A percentile compares a stretch with the other conserved stretches of the same genome.
phyloP scores from a whole-genome alignment of 228 moss, liverwort and hornwort species.

The Sphagnum fallax region DNA sequence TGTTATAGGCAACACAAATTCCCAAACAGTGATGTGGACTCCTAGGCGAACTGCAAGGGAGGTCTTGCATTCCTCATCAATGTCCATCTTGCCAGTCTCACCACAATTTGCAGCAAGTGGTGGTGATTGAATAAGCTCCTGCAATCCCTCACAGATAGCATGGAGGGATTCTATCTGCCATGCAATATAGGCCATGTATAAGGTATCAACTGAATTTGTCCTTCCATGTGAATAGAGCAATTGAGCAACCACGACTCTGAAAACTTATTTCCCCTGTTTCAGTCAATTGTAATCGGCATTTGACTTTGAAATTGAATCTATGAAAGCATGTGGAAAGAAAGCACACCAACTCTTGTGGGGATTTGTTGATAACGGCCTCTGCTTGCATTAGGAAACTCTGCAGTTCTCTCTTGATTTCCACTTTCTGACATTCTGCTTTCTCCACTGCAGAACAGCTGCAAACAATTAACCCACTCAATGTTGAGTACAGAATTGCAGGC shows the following conservation, averaged over 20 bases:
- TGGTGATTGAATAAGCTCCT: slow-evolving; percentile 64
- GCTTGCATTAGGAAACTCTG: slow-evolving; percentile 43
- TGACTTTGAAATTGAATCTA: too few relatives aligned
- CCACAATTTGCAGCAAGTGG: slow-evolving; percentile 42
- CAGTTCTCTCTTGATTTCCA: slow-evolving; percentile 59
- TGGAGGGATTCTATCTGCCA: slow-evolving; percentile 62
- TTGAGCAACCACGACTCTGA: not conserved
- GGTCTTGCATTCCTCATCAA: slow-evolving; percentile 65
- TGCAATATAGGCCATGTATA: not conserved
- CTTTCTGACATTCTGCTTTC: slow-evolving; percentile 47
- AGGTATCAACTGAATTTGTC: too few relatives aligned
- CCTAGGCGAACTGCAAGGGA: slow-evolving; percentile 60
- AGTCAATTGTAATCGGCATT: too few relatives aligned
- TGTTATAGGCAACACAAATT: slow-evolving; percentile 66
- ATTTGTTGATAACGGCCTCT: slow-evolving; percentile 33
- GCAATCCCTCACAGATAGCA: slow-evolving; percentile 52
- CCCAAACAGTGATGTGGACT: slow-evolving; percentile 78
- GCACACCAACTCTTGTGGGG: slow-evolving; percentile 53
- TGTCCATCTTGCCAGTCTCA: slow-evolving; percentile 77
- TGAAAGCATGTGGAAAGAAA: slow-evolving; percentile 20
- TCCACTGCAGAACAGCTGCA: slow-evolving; percentile 25
- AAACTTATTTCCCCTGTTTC: too few relatives aligned
- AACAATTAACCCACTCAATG: not conserved
- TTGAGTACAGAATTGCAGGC: too few relatives aligned
- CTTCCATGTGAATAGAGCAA: not conserved